Evolutionary conservation across 2,329 filamentous ascomycete genomes (phyloP), one percentile per base, ranked within the genome.

Genomic region (Dactylellina leptospora): DNA sequence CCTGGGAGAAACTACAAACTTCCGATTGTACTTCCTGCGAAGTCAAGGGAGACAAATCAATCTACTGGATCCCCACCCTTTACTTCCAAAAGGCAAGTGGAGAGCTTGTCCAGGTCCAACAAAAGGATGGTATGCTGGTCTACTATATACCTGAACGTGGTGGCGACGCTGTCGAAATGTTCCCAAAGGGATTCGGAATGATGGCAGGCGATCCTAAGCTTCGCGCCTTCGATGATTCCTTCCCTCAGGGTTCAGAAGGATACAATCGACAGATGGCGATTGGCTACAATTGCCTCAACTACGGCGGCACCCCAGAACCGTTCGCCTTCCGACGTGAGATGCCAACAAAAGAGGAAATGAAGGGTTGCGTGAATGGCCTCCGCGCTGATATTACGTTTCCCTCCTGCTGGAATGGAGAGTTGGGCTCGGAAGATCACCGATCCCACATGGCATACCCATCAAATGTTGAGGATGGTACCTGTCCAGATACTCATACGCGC

Each of bases 211-310:
- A 89, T 80, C 88, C 84, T 62, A 80, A 81, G 16, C 85, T 87
- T 75, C 88, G 90, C 73, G 86, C 86, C 77, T 96, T 90, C 81
- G 86, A 88, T 0, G 86, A 86, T 75, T 82, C 86, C 38, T 84
- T 86, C 22, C 86, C 88, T 74, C 83, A 86, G 1, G 81, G 81
- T 72, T 89, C 88, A 9, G 80, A 78, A 48, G 92, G 96, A 82
- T 85, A 88, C 56, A 85, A 97, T 36, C 82, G 82, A 54, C 90
- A 96, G 82, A 92, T 93, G 73, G 91, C 93, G 8, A 77, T 97
- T 25, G 93, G 95, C 2, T 96, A 96, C 85, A 97, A 97, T 84
- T 97, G 95, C 81, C 82, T 99, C 72, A 88, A 97, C 85, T 97
- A 97, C 78, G 77, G 76, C 28, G 82, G 80, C 22, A 76, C 80